These are phyloP conservation scores for Blumeriella jaapii DNA, from an alignment of 2,329 filamentous ascomycete genomes.

Conservation along the genomic window DNA sequence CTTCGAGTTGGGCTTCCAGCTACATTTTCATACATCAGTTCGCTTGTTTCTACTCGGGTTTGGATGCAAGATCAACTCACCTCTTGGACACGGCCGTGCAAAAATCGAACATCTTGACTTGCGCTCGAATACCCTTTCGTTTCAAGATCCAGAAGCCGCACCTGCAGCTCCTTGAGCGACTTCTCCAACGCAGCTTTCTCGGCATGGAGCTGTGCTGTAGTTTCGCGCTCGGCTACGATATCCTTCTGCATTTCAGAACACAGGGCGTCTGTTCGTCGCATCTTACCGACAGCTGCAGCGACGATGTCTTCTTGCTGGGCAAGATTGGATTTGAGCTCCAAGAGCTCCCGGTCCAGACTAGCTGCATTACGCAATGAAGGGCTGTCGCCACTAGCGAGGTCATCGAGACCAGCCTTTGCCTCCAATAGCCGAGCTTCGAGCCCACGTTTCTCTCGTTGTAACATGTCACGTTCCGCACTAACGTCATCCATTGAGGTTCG, in stretches of 20 bases:
- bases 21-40: constrained; percentile 34
- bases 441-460: constrained; percentile 80
- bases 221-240: constrained; percentile 74
- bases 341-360: constrained; percentile 73
- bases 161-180: constrained; percentile 77
- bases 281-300: constrained; percentile 86
- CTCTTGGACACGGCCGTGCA: constrained; percentile 91
- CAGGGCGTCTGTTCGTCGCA: constrained; percentile 84
- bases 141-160: constrained; percentile 83
- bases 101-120: constrained; percentile 88
- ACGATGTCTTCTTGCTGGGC: constrained; percentile 92
- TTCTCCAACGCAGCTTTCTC: constrained; percentile 88
- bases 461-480: constrained; percentile 70
- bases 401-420: constrained; percentile 78
- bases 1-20: constrained; percentile 80
- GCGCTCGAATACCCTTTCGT: constrained; percentile 94
- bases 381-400: constrained; percentile 73
- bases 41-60: background rate
- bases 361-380: constrained; percentile 85
- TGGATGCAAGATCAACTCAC: constrained; percentile 39
- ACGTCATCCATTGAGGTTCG: constrained; percentile 79
- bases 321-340: constrained; percentile 78
- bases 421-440: constrained; percentile 78
- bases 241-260: constrained; percentile 88
- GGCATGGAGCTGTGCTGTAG: constrained; percentile 69